Conservation (phyloP, 1,284 basidiomycete species). For the Marasmius sp. region DNA sequence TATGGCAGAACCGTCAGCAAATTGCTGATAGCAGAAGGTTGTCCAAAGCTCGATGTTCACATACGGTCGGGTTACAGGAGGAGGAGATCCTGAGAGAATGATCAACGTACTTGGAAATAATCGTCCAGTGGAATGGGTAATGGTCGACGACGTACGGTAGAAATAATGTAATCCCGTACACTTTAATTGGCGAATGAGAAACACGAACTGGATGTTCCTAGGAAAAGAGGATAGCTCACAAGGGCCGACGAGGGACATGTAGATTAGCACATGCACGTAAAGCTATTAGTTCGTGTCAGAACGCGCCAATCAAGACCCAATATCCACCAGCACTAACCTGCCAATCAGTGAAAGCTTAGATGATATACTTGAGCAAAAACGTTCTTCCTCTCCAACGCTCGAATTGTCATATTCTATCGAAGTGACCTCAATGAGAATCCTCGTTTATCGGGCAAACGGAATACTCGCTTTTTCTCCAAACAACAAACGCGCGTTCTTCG, state of each 20-base stretch:
- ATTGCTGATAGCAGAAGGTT: constrained; percentile 56
- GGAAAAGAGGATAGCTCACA: constrained; percentile 37
- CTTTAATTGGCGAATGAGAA: background rate
- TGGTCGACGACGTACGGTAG: constrained; percentile 48
- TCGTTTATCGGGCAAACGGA: background rate
- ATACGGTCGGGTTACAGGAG: background rate
- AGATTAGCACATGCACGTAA: constrained; percentile 58
- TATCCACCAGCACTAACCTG: constrained; percentile 38
- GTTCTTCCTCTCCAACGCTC: constrained; percentile 64
- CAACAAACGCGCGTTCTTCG: constrained; percentile 57
- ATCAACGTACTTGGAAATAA: constrained; percentile 51
- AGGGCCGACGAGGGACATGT: constrained; percentile 58
- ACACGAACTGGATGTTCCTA: background rate
- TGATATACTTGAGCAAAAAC: constrained; percentile 51
- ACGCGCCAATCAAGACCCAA: background rate
- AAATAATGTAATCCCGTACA: constrained; percentile 29
- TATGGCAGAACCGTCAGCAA: constrained; percentile 73
- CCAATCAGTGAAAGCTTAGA: constrained; percentile 61
- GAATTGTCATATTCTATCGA: constrained; percentile 61
- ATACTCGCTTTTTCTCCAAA: constrained; percentile 60
- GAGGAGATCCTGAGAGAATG: background rate
- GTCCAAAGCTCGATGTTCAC: constrained; percentile 49
- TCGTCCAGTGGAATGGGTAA: constrained; percentile 19
- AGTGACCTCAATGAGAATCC: background rate
- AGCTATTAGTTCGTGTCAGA: constrained; percentile 28